phyloP scores from a whole-genome alignment of 441 rosid species.

The Bocquillonia castaneifolia region DNA sequence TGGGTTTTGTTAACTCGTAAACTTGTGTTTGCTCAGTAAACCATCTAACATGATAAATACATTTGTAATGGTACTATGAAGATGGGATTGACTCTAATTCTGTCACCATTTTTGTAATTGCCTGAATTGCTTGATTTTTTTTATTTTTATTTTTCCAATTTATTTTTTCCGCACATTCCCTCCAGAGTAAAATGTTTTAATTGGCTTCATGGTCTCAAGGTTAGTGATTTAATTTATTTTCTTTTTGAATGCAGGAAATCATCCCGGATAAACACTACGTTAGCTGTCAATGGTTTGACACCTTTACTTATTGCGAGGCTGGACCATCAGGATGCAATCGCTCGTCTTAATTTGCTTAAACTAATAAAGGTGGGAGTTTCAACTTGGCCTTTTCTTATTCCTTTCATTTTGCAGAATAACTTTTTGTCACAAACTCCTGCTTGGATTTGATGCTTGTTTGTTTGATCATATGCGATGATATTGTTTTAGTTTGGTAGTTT shows the following conservation, averaged over 20 bases:
- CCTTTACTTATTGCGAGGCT: conserved; percentile 80
- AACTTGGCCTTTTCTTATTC: not conserved
- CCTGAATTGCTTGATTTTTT: too few relatives aligned
- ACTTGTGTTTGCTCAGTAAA: not conserved
- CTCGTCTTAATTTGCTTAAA: conserved; percentile 90
- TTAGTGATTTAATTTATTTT: not conserved
- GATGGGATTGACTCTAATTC: not conserved
- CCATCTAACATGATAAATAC: too few relatives aligned
- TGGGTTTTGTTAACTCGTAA: not conserved
- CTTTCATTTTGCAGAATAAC: not conserved
- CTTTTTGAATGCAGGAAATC: conserved; percentile 69
- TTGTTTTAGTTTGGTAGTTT: too few relatives aligned
- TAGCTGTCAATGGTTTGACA: conserved; percentile 94
- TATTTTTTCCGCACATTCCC: not conserved
- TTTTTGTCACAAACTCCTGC: not conserved
- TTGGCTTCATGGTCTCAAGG: not conserved
- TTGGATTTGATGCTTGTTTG: too few relatives aligned
- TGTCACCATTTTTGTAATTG: not conserved
- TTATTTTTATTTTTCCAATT: too few relatives aligned
- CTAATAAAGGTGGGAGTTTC: conserved; percentile 62
- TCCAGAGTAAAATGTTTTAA: not conserved
- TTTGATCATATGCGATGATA: too few relatives aligned
- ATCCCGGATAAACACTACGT: conserved; percentile 73
- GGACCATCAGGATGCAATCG: conserved; percentile 97
- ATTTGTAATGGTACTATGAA: not conserved